A percentile compares a stretch with the other conserved stretches of the same genome.
Evolutionary conservation across 192 early-diverging fungal species (phyloP).

Genomic region (Backusella liffmaniae): DNA sequence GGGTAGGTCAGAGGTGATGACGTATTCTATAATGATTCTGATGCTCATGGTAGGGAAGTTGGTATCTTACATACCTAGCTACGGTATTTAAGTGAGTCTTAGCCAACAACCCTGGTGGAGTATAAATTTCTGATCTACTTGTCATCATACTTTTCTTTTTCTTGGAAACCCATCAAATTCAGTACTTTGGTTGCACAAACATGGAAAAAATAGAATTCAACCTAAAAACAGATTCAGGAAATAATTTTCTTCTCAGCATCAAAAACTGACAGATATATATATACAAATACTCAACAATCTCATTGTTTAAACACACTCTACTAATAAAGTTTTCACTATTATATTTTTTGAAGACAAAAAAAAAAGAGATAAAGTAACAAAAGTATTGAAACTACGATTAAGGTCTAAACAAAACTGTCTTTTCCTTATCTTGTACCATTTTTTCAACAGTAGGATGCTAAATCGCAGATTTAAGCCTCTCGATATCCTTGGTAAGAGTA

Average conservation of each 20-base stretch:
- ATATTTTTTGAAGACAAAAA: too few species aligned
- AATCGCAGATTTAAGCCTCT: background rate
- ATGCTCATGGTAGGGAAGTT: too few species aligned
- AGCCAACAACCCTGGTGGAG: background rate
- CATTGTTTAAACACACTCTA: background rate
- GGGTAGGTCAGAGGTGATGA: too few species aligned
- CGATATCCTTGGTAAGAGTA: background rate
- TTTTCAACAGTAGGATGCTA: background rate
- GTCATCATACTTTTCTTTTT: background rate
- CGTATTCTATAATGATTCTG: too few species aligned
- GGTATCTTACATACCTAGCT: too few species aligned
- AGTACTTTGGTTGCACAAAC: background rate
- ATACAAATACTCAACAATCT: background rate
- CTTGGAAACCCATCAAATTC: background rate
- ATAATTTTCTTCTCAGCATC: background rate
- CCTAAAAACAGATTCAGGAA: too few species aligned
- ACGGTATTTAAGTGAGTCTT: too few species aligned
- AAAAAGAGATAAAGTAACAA: too few species aligned
- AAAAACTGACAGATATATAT: background rate
- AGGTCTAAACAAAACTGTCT: too few species aligned
- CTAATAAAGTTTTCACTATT: background rate
- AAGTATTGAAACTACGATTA: too few species aligned
- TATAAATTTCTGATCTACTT: background rate
- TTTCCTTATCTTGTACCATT: background rate
- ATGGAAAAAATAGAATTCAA: background rate